Evolutionary conservation across 306 rosid genomes (phyloP).

Genomic region (Malus orientalis): DNA sequence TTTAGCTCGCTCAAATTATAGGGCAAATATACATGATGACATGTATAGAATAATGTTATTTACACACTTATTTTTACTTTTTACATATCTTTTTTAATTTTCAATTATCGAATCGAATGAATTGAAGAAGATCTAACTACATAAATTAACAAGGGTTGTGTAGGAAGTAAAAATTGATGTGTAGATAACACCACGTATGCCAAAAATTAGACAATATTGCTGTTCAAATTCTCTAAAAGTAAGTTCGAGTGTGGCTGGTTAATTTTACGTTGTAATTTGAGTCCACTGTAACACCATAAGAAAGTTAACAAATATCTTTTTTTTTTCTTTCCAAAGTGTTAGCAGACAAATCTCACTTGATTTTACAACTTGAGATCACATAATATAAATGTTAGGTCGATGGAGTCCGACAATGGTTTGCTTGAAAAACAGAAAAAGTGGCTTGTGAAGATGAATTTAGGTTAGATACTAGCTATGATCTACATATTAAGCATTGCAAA

Average conservation of each 20-base stretch:
- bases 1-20: background rate
- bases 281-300: background rate
- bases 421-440: too few species aligned
- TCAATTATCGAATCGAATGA: rapidly evolving
- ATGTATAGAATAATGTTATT: too few species aligned
- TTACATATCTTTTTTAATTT: rapidly evolving
- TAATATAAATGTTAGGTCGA: background rate
- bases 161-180: too few species aligned
- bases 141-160: too few species aligned
- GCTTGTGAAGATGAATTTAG: background rate
- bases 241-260: background rate
- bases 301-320: too few species aligned
- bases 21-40: background rate
- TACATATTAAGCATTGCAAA: background rate
- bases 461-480: background rate
- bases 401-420: background rate
- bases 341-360: background rate
- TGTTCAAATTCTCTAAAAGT: too few species aligned
- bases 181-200: background rate
- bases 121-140: too few species aligned
- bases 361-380: background rate
- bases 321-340: background rate
- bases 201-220: too few species aligned
- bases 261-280: too few species aligned
- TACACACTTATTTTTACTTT: too few species aligned